phyloP scores from a whole-genome alignment of 225 moss, liverwort and hornwort species.

The Asterella californica region DNA sequence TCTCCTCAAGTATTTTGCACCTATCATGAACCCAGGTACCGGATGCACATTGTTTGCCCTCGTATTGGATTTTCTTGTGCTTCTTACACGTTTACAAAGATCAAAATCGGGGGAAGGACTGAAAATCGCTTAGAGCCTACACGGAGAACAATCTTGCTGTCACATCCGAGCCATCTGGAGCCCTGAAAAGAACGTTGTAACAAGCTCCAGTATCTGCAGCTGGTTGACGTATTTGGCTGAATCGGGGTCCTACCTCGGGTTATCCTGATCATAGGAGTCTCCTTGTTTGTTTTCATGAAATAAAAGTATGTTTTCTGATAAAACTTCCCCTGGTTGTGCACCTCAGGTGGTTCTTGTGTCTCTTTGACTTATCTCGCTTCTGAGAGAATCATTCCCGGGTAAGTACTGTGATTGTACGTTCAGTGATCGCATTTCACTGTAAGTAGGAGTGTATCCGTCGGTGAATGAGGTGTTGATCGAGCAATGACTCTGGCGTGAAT shows the following conservation, averaged over 20 bases:
- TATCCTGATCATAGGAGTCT: no score
- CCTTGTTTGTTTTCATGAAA: no score
- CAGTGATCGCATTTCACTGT: background rate
- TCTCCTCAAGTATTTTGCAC: conserved; percentile 85
- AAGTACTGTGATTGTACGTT: conserved; percentile 15
- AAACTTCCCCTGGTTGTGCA: background rate
- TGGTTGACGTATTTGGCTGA: no score
- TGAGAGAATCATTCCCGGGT: conserved; percentile 93
- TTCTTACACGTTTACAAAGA: background rate
- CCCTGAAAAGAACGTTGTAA: no score
- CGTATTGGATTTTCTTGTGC: background rate
- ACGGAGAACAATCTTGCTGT: no score
- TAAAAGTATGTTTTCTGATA: no score
- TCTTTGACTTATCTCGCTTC: conserved; percentile 91
- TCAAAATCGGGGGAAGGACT: background rate
- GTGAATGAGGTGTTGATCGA: no score
- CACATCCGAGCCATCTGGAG: no score
- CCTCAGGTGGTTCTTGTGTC: conserved; percentile 67
- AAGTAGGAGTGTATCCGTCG: background rate
- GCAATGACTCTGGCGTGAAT: no score
- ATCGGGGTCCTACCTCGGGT: no score
- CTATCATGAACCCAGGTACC: conserved; percentile 79
- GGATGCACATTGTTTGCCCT: background rate
- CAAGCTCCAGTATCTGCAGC: no score
- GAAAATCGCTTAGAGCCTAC: no score